Evolutionary conservation across 2,329 filamentous ascomycete genomes (phyloP).

Genomic region (Calonectria pauciramosa): DNA sequence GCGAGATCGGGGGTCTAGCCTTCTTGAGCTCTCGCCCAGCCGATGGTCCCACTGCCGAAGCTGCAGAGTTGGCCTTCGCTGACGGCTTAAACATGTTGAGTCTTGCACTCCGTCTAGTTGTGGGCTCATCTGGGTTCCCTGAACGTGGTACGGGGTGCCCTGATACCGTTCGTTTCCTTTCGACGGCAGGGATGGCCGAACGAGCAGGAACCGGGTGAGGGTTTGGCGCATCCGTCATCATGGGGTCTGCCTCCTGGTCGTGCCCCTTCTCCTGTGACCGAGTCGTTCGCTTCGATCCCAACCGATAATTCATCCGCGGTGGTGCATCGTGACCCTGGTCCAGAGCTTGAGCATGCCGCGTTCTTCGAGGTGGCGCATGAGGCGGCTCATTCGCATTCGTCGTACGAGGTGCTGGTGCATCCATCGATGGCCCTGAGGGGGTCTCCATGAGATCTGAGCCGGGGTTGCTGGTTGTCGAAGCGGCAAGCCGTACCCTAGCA

Average conservation of each 20-base stretch:
- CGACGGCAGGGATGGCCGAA: conserved; percentile 62
- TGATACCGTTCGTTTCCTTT: conserved; percentile 93
- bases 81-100: conserved; percentile 79
- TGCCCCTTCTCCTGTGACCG: conserved; percentile 55
- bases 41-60: conserved; percentile 69
- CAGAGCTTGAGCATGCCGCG: conserved; percentile 65
- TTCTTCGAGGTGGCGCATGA: conserved; percentile 66
- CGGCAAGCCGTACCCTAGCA: conserved; percentile 61
- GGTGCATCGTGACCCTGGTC: conserved; percentile 70
- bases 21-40: conserved; percentile 83
- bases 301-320: conserved; percentile 73
- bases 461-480: conserved; percentile 52
- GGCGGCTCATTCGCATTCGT: conserved; percentile 59
- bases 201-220: conserved; percentile 52
- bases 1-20: conserved; percentile 79
- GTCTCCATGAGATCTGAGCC: conserved; percentile 74
- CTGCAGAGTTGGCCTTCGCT: conserved; percentile 72
- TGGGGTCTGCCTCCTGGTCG: conserved; percentile 53
- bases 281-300: conserved; percentile 59
- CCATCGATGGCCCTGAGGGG: conserved; percentile 56
- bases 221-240: conserved; percentile 58
- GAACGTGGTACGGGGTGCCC: conserved; percentile 76
- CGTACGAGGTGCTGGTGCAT: conserved; percentile 41
- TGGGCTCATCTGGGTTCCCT: conserved; percentile 70
- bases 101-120: conserved; percentile 76